phyloP scores from a whole-genome alignment of 2,329 filamentous ascomycete genomes.

The Alternaria conjuncta region DNA sequence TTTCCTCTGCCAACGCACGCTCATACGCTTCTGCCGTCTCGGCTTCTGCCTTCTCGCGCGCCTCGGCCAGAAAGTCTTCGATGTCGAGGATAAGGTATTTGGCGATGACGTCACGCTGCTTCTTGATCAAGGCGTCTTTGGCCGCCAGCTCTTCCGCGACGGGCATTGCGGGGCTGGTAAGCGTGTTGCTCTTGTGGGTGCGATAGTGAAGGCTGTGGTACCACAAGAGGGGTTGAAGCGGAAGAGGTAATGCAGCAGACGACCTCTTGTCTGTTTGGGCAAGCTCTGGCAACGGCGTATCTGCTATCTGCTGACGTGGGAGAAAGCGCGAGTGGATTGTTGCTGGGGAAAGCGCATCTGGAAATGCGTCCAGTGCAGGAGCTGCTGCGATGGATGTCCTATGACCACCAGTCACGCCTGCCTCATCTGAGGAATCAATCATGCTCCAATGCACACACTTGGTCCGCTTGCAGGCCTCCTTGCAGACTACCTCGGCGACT shows the following conservation, averaged over 20 bases:
- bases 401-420: neutral
- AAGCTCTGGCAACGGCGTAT: neutral
- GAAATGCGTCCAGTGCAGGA: neutral
- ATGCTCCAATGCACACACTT: neutral
- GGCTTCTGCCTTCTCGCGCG: neutral
- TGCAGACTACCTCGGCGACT: neutral
- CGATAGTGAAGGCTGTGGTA: neutral
- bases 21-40: slow-evolving; percentile 1
- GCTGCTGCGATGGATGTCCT: neutral
- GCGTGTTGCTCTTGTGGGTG: neutral
- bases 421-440: neutral
- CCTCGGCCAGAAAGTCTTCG: slow-evolving; percentile 3
- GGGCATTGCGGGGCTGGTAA: neutral
- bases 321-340: neutral
- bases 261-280: neutral
- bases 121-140: neutral
- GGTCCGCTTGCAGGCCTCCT: neutral
- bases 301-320: neutral
- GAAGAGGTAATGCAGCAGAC: neutral
- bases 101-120: slow-evolving; percentile 4
- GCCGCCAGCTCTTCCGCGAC: neutral
- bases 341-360: neutral
- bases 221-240: neutral
- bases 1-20: neutral
- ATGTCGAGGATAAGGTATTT: slow-evolving; percentile 12